Evolutionary conservation across 805 yeast species (phyloP).

Genomic region (Priceomyces carsonii): DNA sequence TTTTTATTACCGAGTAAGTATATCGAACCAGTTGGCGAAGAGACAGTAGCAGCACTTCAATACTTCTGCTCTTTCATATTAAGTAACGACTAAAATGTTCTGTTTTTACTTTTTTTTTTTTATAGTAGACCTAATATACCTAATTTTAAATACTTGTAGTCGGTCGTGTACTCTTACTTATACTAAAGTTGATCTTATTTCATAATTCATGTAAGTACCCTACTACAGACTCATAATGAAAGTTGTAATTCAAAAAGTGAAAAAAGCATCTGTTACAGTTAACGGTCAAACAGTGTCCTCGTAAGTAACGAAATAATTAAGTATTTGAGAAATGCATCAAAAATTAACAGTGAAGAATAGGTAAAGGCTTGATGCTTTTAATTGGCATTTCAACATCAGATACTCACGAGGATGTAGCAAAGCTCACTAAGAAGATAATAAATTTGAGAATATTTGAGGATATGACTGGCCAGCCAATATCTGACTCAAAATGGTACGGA

Average conservation of each 20-base stretch:
- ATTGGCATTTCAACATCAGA: constrained; percentile 86
- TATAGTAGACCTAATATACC: background rate
- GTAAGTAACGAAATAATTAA: constrained; percentile 26
- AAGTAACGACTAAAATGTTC: constrained; percentile 21
- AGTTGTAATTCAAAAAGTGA: constrained; percentile 88
- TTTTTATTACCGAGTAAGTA: constrained; percentile 70
- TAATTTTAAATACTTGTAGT: too few relatives aligned
- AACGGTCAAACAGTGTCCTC: constrained; percentile 67
- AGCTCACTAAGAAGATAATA: constrained; percentile 65
- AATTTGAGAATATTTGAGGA: constrained; percentile 75
- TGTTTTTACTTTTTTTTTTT: background rate
- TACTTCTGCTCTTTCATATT: constrained; percentile 53
- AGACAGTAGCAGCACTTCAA: constrained; percentile 65
- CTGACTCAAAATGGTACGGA: constrained; percentile 47
- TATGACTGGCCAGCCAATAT: constrained; percentile 43
- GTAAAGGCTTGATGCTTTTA: constrained; percentile 72
- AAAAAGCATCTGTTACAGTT: constrained; percentile 86
- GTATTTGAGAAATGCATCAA: background rate
- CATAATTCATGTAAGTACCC: too few relatives aligned
- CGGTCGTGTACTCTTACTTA: too few relatives aligned
- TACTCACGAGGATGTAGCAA: constrained; percentile 68
- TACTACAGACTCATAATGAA: too few relatives aligned
- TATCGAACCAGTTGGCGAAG: constrained; percentile 77
- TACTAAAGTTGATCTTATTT: too few relatives aligned
- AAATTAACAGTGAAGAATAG: constrained; percentile 38